Percentiles rank a stretch among this genome's conserved stretches.
Evolutionary conservation across 768 basidiomycete species (phyloP).

Genomic region (Leccinum longicurvipes): DNA sequence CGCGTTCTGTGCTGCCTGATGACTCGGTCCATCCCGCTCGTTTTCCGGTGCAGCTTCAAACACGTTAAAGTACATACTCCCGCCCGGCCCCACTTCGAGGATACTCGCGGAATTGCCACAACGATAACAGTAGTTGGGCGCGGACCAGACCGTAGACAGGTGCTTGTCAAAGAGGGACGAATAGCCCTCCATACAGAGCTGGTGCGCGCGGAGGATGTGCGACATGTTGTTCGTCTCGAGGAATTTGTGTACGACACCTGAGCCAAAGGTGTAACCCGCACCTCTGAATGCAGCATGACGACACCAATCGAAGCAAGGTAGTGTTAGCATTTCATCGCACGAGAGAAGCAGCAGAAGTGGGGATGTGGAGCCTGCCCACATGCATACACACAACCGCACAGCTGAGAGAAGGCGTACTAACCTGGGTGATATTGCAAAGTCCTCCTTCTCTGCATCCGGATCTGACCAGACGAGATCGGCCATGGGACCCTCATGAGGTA

Average conservation of each 20-base stretch:
- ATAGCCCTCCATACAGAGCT: constrained; percentile 99
- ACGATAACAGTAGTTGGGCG: constrained; percentile 98
- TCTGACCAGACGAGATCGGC: constrained; percentile 99
- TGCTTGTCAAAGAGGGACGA: constrained; percentile 95
- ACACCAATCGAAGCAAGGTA: constrained; percentile 3
- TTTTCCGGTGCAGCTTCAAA: constrained; percentile 99
- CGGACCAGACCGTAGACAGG: constrained; percentile 97
- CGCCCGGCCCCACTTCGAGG: constrained; percentile 90
- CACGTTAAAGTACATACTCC: constrained; percentile 90
- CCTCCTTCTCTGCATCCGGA: constrained; percentile 98
- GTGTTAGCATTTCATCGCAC: constrained; percentile 7
- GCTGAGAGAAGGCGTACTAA: constrained; percentile 36
- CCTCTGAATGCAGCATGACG: constrained; percentile 51
- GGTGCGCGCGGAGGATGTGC: constrained; percentile 96
- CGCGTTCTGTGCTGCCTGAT: constrained; percentile 70
- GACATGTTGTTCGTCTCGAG: constrained; percentile 94
- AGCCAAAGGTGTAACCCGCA: constrained; percentile 98
- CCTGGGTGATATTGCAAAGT: constrained; percentile 98
- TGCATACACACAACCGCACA: neutral
- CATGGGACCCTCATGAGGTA: constrained; percentile 99
- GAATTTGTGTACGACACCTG: constrained; percentile 97
- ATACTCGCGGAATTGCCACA: constrained; percentile 98
- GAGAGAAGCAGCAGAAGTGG: constrained; percentile 10
- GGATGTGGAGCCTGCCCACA: constrained; percentile 9
- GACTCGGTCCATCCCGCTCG: constrained; percentile 83